Evolutionary conservation across 1,284 basidiomycete species (phyloP), one percentile per base, ranked within the genome.

Genomic region (Mycena sp.): DNA sequence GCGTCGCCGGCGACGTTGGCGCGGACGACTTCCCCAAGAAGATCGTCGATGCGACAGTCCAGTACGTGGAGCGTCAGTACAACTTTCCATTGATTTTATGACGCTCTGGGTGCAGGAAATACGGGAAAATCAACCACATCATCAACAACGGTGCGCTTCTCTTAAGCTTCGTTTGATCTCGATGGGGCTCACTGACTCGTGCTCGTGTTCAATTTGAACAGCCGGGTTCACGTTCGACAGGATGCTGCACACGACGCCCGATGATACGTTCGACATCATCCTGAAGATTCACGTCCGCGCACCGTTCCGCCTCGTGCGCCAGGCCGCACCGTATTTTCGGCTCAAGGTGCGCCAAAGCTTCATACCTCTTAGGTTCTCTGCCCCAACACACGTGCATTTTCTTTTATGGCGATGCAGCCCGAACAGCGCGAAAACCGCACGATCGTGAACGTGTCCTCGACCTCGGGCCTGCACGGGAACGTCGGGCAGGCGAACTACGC

Each of bases 221-320:
- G 89, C 93, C 58, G 93, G 93, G 44, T 95, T 95, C 81, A 95
- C 94, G 2, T 92, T 86, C 70, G 93, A 95, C 83, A 89, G 87
- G 77, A 95, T 95, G 94, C 80, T 93, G 43, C 93, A 95, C 79
- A 94, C 92, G 4, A 93, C 90, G 69, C 88, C 90, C 9, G 94
- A 95, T 76, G 92, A 93, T 41, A 86, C 87, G 1, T 95, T 87
- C 76, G 90, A 94, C 69, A 81, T 92, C 68, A 95, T 95, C 73
- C 81, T 91, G 78, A 92, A 92, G 73, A 89, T 94, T 64, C 93
- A 92, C 78, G 87, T 91, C 74, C 84, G 87, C 41, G 90, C 90
- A n/a, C 93, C 94, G 1, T 95, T 95, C 87, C 83, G 93, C 41
- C 87, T 95, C 70, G 82, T 95, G 60, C 87, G 93, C 51, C 91